Evolutionary conservation across 2,329 filamentous ascomycete genomes (phyloP), one percentile per base, ranked within the genome.

Genomic region (Paramyrothecium sp.): DNA sequence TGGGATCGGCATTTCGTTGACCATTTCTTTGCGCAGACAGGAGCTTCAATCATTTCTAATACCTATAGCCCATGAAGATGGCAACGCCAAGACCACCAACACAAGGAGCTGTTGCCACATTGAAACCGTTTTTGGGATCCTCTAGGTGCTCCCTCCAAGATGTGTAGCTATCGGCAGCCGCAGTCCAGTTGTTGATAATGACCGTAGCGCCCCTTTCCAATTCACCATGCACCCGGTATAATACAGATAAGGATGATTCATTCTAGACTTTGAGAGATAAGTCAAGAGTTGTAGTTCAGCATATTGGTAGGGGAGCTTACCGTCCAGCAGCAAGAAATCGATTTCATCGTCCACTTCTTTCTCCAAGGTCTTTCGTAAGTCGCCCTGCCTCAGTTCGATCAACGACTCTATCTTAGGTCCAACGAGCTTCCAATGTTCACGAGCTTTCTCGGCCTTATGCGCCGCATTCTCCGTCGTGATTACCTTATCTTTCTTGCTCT

Each of bases 381-480:
- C 81, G 0, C 85, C 85, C 58, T 81, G 81, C 3, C 84, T 70
- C 23, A 88, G 69, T 26, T 87, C 84, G 63, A 88, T 84, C 63
- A 73, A 72, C 3, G 67, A 64, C 55, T 76, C 75, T 1, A 87
- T 74, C 17, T 76, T 75, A 1, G 76, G 70, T 0, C 83, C 84
- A 2, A 78, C 78, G 53, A 74, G 67, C 22, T 67, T 70, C 85
- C 85, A 88, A 63, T 87, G 69, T 61, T 75, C 69, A n/a, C 74
- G 73, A 7, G 86, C 85, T 52, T 66, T 69, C 3, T 61, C 70
- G 0, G 83, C 83, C 68, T 88, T 88, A 7, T 63, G 66, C 0
- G 71, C 65, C 65, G 88, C 85, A 23, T 85, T 80, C 68, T 88
- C 85, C 0, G 85, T 88, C 0, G 78, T 85, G 63, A 88, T 81